Evolutionary conservation across 2,329 filamentous ascomycete species (phyloP).

Genomic region (Talaromyces sp.): DNA sequence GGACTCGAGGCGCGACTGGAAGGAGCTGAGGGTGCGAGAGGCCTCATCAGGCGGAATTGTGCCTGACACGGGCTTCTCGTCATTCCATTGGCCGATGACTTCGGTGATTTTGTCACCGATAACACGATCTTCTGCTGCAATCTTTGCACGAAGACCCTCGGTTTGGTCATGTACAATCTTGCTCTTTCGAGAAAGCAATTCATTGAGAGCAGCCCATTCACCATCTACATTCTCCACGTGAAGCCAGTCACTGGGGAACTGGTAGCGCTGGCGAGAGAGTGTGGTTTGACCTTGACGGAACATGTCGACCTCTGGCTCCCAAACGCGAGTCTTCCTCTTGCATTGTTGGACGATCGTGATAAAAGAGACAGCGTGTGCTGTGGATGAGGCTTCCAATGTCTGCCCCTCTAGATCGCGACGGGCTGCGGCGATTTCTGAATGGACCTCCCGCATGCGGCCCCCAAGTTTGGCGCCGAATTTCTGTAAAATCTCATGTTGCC

Average conservation of each 20-base stretch:
- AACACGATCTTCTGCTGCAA: slow-evolving; percentile 87
- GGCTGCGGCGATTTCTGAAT: slow-evolving; percentile 87
- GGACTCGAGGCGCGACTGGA: slow-evolving; percentile 81
- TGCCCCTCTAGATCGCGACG: slow-evolving; percentile 88
- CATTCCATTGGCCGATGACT: slow-evolving; percentile 84
- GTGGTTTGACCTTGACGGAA: slow-evolving; percentile 96
- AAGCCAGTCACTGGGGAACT: slow-evolving; percentile 91
- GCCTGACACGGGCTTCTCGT: slow-evolving; percentile 95
- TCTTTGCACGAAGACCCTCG: slow-evolving; percentile 92
- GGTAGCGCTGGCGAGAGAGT: slow-evolving; percentile 86
- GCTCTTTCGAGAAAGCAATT: slow-evolving; percentile 86
- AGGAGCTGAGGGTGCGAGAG: slow-evolving; percentile 76
- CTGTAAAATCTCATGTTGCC: slow-evolving; percentile 94
- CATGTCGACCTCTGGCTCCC: slow-evolving; percentile 93
- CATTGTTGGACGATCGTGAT: slow-evolving; percentile 97
- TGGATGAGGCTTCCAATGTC: slow-evolving; percentile 90
- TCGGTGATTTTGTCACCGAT: slow-evolving; percentile 86
- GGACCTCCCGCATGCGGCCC: slow-evolving; percentile 87
- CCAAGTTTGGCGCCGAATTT: slow-evolving; percentile 92
- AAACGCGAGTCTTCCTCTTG: slow-evolving; percentile 88
- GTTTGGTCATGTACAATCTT: slow-evolving; percentile 97
- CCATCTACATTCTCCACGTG: slow-evolving; percentile 95
- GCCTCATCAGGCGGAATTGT: slow-evolving; percentile 89
- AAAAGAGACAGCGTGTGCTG: slow-evolving; percentile 94
- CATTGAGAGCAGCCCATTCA: slow-evolving; percentile 91